phyloP scores from a whole-genome alignment of 148 eudicot genomes.

The Rhododendron mucronatum region DNA sequence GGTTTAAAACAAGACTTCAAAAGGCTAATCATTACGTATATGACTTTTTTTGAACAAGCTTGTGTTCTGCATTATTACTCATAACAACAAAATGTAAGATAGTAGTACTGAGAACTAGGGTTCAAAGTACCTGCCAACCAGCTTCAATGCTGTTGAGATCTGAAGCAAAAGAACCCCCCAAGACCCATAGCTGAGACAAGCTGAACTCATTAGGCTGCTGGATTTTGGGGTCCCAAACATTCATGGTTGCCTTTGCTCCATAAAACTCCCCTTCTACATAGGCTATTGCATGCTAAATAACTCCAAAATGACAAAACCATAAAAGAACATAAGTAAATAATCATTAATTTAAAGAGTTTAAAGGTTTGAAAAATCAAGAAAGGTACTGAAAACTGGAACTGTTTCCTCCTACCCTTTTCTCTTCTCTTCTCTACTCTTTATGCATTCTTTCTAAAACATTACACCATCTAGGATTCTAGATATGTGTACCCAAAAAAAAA shows the following conservation, averaged over 20 bases:
- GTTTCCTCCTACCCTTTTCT: no score
- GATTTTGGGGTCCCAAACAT: slow-evolving; percentile 77
- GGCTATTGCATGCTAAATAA: slow-evolving; percentile 35
- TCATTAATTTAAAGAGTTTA: neutral
- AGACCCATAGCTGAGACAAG: slow-evolving; percentile 78
- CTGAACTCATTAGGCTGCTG: slow-evolving; percentile 85
- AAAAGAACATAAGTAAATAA: neutral
- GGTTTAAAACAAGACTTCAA: neutral
- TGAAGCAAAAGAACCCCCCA: slow-evolving; percentile 66
- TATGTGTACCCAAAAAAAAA: no score
- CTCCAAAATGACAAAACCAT: neutral
- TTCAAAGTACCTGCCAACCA: slow-evolving; percentile 74
- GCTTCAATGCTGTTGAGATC: slow-evolving; percentile 91
- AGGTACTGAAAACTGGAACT: no score
- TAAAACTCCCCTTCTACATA: slow-evolving; percentile 53
- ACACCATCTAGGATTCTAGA: neutral
- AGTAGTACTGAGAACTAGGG: neutral
- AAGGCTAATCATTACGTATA: neutral
- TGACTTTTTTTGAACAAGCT: neutral
- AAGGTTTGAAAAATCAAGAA: no score
- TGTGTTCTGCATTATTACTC: neutral
- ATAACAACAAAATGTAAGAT: no score
- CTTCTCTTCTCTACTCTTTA: no score
- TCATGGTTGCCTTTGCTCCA: slow-evolving; percentile 62
- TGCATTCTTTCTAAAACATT: no score